Percentiles rank a stretch among this genome's conserved stretches.
Evolutionary conservation across 768 basidiomycete genomes (phyloP).

Genomic region (Psilocybe subaeruginosa): DNA sequence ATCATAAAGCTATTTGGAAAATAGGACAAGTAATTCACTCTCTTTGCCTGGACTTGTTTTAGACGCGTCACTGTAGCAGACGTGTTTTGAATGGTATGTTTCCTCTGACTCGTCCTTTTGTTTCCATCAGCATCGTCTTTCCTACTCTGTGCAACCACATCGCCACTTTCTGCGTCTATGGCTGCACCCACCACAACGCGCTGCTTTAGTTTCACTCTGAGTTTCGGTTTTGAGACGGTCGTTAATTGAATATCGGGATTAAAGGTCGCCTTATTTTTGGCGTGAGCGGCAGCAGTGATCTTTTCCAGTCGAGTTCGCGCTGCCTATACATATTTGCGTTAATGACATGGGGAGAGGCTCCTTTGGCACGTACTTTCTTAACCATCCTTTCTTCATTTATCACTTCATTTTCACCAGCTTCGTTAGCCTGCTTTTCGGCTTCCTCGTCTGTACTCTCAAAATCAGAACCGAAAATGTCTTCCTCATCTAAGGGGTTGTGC

Average conservation of each 20-base stretch:
- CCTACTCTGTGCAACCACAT: slow-evolving; percentile 43
- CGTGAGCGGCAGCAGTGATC: slow-evolving; percentile 68
- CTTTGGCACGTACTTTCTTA: slow-evolving; percentile 42
- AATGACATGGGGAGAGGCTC: neutral
- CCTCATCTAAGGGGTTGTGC: slow-evolving; percentile 58
- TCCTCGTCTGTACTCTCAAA: slow-evolving; percentile 87
- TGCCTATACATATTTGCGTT: slow-evolving; percentile 37
- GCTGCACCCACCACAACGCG: slow-evolving; percentile 58
- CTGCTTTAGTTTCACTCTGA: slow-evolving; percentile 37
- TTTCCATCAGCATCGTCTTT: slow-evolving; percentile 26
- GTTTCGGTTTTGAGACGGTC: slow-evolving; percentile 27
- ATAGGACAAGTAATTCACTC: slow-evolving; percentile 38
- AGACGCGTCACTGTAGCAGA: slow-evolving; percentile 67
- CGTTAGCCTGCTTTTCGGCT: slow-evolving; percentile 53
- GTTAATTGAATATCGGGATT: slow-evolving; percentile 50
- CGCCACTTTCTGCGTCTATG: slow-evolving; percentile 64
- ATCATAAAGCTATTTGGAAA: neutral
- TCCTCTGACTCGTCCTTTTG: slow-evolving; percentile 64
- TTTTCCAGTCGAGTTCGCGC: slow-evolving; percentile 60
- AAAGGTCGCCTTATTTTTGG: slow-evolving; percentile 68
- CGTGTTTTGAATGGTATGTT: slow-evolving; percentile 72
- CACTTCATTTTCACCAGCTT: slow-evolving; percentile 58
- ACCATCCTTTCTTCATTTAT: slow-evolving; percentile 61
- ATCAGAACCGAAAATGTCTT: slow-evolving; percentile 81
- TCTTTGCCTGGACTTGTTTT: slow-evolving; percentile 65